phyloP scores from a whole-genome alignment of 1,284 basidiomycete species.

The Heliocybe sulcata region DNA sequence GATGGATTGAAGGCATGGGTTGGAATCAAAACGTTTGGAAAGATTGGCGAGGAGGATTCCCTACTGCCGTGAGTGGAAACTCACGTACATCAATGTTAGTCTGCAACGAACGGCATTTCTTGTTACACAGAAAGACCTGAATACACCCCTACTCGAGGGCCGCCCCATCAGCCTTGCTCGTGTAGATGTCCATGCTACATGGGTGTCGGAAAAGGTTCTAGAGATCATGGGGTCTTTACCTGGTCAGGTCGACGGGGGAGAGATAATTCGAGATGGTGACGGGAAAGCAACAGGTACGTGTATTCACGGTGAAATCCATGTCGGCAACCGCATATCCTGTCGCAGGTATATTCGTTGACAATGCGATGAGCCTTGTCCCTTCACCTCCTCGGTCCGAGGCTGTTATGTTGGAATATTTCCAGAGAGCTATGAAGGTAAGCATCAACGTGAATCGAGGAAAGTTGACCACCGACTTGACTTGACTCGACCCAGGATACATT shows the following conservation, averaged over 20 bases:
- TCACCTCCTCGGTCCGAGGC: slow-evolving; percentile 54
- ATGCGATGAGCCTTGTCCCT: slow-evolving; percentile 65
- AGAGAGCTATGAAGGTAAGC: slow-evolving; percentile 39
- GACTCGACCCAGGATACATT: slow-evolving; percentile 46
- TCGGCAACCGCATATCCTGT: slow-evolving; percentile 2
- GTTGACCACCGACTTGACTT: background rate
- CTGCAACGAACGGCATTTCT: background rate
- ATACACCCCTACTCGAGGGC: slow-evolving; percentile 50
- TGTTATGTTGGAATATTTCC: slow-evolving; percentile 54
- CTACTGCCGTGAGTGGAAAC: slow-evolving; percentile 56
- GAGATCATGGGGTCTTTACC: slow-evolving; percentile 47
- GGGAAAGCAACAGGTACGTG: slow-evolving; percentile 66
- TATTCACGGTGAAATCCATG: background rate
- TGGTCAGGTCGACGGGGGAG: slow-evolving; percentile 62
- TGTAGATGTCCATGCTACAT: slow-evolving; percentile 80
- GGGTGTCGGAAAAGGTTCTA: slow-evolving; percentile 73
- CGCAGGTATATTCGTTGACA: slow-evolving; percentile 64
- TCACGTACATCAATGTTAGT: background rate
- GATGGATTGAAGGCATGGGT: slow-evolving; percentile 83
- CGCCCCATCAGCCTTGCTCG: slow-evolving; percentile 66
- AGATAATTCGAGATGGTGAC: slow-evolving; percentile 57
- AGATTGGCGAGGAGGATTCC: slow-evolving; percentile 50
- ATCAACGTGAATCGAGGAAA: background rate
- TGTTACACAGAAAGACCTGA: slow-evolving; percentile 33
- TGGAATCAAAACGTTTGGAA: slow-evolving; percentile 90